A percentile compares a stretch with the other conserved stretches of the same genome.
These are phyloP conservation scores for Mycena polygramma DNA, from an alignment of 768 basidiomycete species.

Conservation along the genomic window DNA sequence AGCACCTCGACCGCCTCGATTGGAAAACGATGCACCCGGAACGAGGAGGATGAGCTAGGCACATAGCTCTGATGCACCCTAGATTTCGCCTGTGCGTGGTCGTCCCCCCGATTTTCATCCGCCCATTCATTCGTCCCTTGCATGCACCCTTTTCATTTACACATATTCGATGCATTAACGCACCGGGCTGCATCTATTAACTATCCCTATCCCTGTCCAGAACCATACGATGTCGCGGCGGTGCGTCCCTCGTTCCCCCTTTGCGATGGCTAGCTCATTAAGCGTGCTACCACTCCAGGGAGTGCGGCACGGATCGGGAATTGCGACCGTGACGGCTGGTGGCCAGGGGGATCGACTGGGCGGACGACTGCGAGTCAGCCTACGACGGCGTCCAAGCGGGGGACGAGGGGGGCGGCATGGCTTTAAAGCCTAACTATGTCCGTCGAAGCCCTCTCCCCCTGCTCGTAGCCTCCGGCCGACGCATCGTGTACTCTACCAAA, in stretches of 20 bases:
- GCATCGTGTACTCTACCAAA: not conserved
- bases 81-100: conserved; percentile 84
- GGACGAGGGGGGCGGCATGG: conserved; percentile 49
- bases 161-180: conserved; percentile 4
- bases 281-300: conserved; percentile 58
- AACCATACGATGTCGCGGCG: conserved; percentile 95
- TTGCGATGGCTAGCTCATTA: not conserved
- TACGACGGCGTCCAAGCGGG: conserved; percentile 95
- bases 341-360: conserved; percentile 82
- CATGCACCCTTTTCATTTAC: not conserved
- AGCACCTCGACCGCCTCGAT: conserved; percentile 95
- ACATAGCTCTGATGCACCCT: conserved; percentile 97
- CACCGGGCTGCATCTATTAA: no score
- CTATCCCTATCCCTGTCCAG: conserved; percentile 68
- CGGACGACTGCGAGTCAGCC: conserved; percentile 76
- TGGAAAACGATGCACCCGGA: conserved; percentile 96
- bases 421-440: no score
- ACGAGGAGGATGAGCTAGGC: conserved; percentile 88
- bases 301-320: conserved; percentile 94
- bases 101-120: no score
- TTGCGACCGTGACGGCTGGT: conserved; percentile 85
- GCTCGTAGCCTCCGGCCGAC: no score
- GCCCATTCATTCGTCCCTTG: no score
- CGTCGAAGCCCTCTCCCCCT: no score
- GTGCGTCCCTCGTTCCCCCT: conserved; percentile 59